Evolutionary conservation across 2,329 filamentous ascomycete species (phyloP).

Genomic region (Pseudomassariella vexata): DNA sequence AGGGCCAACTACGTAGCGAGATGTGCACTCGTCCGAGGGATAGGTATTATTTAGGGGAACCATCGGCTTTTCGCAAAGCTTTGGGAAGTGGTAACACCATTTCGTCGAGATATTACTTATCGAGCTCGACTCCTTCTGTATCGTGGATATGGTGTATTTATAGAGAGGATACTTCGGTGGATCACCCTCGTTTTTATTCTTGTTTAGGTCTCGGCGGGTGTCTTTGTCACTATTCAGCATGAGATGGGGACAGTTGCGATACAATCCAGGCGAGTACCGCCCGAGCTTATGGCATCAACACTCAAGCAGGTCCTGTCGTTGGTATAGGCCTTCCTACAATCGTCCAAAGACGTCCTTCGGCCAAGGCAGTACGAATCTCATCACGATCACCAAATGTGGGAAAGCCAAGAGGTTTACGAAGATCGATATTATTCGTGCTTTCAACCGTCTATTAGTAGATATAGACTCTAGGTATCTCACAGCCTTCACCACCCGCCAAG

Average conservation of each 20-base stretch:
- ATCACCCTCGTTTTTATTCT: constrained; percentile 31
- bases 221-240: too few relatives aligned
- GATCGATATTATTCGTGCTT: constrained; percentile 38
- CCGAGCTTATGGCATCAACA: constrained; percentile 30
- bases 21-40: constrained; percentile 20
- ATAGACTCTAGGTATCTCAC: neutral
- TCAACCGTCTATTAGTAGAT: too few relatives aligned
- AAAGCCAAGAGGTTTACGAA: constrained; percentile 46
- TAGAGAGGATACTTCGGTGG: constrained; percentile 44
- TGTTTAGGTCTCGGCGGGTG: too few relatives aligned
- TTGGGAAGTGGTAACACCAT: constrained; percentile 54
- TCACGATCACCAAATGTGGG: constrained; percentile 27
- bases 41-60: constrained; percentile 39
- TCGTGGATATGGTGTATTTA: constrained; percentile 49
- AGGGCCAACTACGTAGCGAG: constrained; percentile 28
- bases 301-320: constrained; percentile 17
- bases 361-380: constrained; percentile 54
- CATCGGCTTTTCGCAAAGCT: constrained; percentile 45
- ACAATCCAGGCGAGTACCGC: constrained; percentile 41
- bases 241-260: too few relatives aligned
- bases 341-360: constrained; percentile 44
- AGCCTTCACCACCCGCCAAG: neutral
- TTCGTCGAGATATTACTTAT: constrained; percentile 45
- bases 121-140: constrained; percentile 50
- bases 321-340: constrained; percentile 15